These are phyloP conservation scores for Solanum verrucosum DNA, from an alignment of 257 asterid genomes.

Conservation along the genomic window DNA sequence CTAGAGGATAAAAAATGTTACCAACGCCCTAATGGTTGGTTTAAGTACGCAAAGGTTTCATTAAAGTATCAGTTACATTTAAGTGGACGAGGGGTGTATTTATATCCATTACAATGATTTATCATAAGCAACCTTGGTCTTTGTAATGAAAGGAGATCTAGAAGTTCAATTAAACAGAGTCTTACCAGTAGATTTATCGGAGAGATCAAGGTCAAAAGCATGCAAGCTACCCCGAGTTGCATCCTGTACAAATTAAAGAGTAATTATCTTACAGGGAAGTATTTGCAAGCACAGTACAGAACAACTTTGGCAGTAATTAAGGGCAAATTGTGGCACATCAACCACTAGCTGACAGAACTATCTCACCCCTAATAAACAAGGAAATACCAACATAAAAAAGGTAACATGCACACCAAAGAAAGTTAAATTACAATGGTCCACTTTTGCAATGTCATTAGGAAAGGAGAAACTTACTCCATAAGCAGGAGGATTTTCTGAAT, in stretches of 20 bases:
- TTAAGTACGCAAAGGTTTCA: not conserved
- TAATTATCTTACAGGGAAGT: not conserved
- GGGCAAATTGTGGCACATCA: not conserved
- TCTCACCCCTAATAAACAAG: not conserved
- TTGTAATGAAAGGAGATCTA: not conserved
- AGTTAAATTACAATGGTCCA: not conserved
- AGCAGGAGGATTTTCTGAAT: not conserved
- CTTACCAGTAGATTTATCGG: slow-evolving; percentile 48
- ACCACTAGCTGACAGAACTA: not conserved
- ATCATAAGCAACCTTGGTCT: not conserved
- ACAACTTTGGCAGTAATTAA: not conserved
- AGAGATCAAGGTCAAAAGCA: slow-evolving; percentile 59
- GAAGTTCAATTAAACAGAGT: not conserved
- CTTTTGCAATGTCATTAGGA: not conserved
- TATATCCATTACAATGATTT: not conserved
- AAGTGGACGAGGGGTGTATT: not conserved
- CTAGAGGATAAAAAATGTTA: not conserved
- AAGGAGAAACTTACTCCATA: not conserved
- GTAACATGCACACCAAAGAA: not conserved
- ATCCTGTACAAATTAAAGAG: not conserved
- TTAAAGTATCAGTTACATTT: not conserved
- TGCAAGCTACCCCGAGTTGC: slow-evolving; percentile 26
- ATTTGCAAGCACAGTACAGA: not conserved
- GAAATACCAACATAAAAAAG: not conserved
- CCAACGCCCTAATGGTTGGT: not conserved